Evolutionary conservation across 1,284 basidiomycete species (phyloP), one percentile per base, ranked within the genome.

Genomic region (Ceratobasidium theobromae): DNA sequence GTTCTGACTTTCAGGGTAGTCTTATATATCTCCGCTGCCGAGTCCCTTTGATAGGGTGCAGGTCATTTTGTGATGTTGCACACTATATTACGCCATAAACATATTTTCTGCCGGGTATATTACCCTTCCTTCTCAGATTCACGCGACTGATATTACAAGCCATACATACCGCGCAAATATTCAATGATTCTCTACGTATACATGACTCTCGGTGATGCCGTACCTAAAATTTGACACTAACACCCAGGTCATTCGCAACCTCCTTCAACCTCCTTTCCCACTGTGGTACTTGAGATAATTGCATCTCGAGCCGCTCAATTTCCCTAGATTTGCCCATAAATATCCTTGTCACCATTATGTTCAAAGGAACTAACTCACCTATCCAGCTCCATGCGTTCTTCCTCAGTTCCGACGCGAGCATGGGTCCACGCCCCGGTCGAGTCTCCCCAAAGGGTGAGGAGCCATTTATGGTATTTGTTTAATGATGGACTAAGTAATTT

Each of bases 401-500:
- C 85, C 8, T 82, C 85, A 4, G 87, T 87, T 1, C 89, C 88
- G 27, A 91, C 82, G 28, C 82, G 82, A 25, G 83, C 80, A 21
- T 92, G 81, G 46, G 85, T 86, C 91, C 91, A 95, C 52, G 79
- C 77, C 1, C 83, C 82, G 0, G 80, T 79, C 3, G 81, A 86
- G 51, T 89, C 85, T 8, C 86, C 86, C n/a, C 77, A 78, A 16
- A 95, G 79, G 0, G 88, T 90, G 8, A 96, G 80, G 12, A 95
- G 80, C 66, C 88, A 85, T 2, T 84, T 88, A 77, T 96, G 93
- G 73, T 95, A 94, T 75, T 86, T 93, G 74, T 84, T 86, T 69
- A 91, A 78, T 14, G 89, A 88, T 9, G 87, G 92, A 51, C 89
- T 89, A 69, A n/a, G 32, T 9, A 27, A 21, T 18, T 23, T n/a